Evolutionary conservation across 306 rosid species (phyloP), one percentile per base, ranked within the genome.

Genomic region (Trifolium dubium): DNA sequence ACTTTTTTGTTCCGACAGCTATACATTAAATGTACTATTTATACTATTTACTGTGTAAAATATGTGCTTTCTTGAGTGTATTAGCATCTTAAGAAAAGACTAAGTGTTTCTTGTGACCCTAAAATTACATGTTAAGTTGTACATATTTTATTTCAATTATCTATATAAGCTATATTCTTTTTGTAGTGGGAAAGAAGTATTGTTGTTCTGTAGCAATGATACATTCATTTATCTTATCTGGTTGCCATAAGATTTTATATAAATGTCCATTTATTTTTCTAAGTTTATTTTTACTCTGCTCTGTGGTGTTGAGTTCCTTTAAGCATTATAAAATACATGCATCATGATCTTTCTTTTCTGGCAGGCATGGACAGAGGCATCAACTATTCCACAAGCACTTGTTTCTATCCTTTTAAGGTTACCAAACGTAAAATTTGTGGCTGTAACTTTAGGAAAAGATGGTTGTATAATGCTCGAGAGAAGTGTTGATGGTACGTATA

Each of bases 381-480:
- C 90, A 14, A 80, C 99, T 12, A n/a, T 83, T 82, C 93, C 99
- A 32, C 88, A 79, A 68, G 92, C 97, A 23, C 91, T 94, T 51
- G 86, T 92, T 77, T 88, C 95, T 70, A 86, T 94, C 53, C 93
- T 94, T 77, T 74, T 88, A 77, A 82, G 82, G 83, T 83, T 92
- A 89, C 99, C 97, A 73, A 88, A 88, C 69, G 34, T 92, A 68
- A 94, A 85, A 74, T 94, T 92, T 74, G 93, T 83, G 65, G 83
- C 89, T 74, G 97, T 92, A 71, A 94, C 99, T 51, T 72, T 94
- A 85, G 99, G 99, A 47, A 86, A 92, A 87, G 92, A 88, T 10
- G 99, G 99, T 18, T 92, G 99, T 84, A 73, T 94, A 75, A 92
- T 94, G 98, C 93, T 94, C 18, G 96, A 94, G 86, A 90, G 92